Base-by-base conservation (phyloP, 106 monocot species). In the Narthecium ossifragum region DNA sequence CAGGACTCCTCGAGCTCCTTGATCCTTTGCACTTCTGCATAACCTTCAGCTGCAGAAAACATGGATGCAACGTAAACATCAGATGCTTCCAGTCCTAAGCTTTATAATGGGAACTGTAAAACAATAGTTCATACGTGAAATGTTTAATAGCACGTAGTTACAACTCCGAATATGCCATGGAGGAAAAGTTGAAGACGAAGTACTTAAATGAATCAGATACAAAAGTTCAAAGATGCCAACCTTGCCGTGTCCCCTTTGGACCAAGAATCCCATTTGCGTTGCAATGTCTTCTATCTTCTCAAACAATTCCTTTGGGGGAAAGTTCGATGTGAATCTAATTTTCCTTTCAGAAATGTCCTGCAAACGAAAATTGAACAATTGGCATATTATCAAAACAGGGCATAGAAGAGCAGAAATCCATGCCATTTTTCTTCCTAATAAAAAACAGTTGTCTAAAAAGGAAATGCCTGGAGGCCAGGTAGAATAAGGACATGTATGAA, bases 301-400 rank as follows among this genome's bases (percentile, higher is more conserved):
- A 59, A 84, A 78, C 29, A 96, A 34, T 60, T 78, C 77, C 60
- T 69, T 86, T 26, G 83, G 75, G 1, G 83, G 59, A 74, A 80
- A 65, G 28, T 58, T 90, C 50, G 94, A 83, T 8, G 86, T 83
- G 70, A 96, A 96, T 49, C 86, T 70, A 25, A 96, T 83, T 62
- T 71, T 96, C 67, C 94, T 83, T 52, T 90, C 86, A 23, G 96
- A 80, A 26, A 80, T 66, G 40, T 75, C 83, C 90, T 98, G 71
- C 37, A 70, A 57, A 40, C 23, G 5, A 30, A 52, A 64, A n/a
- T n/a, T n/a, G n/a, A n/a, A n/a, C n/a, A n/a, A n/a, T n/a, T n/a
- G n/a, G n/a, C n/a, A n/a, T n/a, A n/a, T n/a, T n/a, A n/a, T n/a
- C n/a, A n/a, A n/a, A n/a, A n/a, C n/a, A n/a, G n/a, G n/a, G n/a